These are phyloP conservation scores for Glomus cerebriforme DNA, from an alignment of 192 early-diverging fungal genomes.

Conservation along the genomic window DNA sequence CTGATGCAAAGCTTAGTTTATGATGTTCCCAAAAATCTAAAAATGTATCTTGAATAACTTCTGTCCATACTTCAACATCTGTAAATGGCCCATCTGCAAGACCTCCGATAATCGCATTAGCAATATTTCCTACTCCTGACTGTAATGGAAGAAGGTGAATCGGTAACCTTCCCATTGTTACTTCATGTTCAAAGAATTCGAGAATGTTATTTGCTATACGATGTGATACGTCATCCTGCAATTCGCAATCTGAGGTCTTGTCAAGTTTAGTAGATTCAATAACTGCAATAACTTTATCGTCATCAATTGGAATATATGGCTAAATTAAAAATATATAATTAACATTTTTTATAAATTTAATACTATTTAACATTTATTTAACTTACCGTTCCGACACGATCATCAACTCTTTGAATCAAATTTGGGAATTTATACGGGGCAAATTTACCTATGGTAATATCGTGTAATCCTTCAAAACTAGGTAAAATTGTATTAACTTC, in stretches of 20 bases:
- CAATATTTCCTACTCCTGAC: conserved; percentile 50
- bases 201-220: conserved; percentile 42
- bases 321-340: conserved; percentile 11
- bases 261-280: conserved; percentile 42
- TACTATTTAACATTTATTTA: not conserved
- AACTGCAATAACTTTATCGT: conserved; percentile 43
- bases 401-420: conserved; percentile 43
- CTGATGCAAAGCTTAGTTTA: conserved; percentile 21
- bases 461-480: conserved; percentile 47
- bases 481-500: conserved; percentile 50
- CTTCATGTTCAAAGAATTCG: conserved; percentile 47
- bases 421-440: conserved; percentile 47
- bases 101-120: conserved; percentile 48
- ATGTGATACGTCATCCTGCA: conserved; percentile 31
- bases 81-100: conserved; percentile 41
- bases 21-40: conserved; percentile 33
- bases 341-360: not conserved
- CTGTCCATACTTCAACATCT: conserved; percentile 48
- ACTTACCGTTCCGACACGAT: conserved; percentile 40
- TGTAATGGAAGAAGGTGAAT: conserved; percentile 41
- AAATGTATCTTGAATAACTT: conserved; percentile 51
- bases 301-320: conserved; percentile 43
- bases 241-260: conserved; percentile 28
- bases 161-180: conserved; percentile 42
- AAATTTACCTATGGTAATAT: conserved; percentile 34